These are phyloP conservation scores for Claviceps humidiphila DNA, from an alignment of 2,329 filamentous ascomycete genomes.

Conservation along the genomic window DNA sequence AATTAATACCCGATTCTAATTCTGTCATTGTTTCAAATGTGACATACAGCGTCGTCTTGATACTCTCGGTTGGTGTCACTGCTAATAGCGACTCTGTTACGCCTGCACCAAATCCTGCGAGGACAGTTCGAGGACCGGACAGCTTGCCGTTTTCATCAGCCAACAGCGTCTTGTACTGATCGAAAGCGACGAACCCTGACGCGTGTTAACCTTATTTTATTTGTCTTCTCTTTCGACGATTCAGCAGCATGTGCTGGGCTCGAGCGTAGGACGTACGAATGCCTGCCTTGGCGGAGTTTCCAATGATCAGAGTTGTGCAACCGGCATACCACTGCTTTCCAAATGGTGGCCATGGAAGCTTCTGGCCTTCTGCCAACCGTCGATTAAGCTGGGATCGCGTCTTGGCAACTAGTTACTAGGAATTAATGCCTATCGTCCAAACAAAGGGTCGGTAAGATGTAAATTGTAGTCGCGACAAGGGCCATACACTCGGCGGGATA, in stretches of 20 bases:
- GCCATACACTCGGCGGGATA: constrained; percentile 78
- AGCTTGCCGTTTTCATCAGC: constrained; percentile 77
- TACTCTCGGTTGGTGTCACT: constrained; percentile 93
- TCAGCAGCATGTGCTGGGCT: background rate
- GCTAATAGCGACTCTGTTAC: constrained; percentile 87
- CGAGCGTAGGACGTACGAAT: constrained; percentile 52
- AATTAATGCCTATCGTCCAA: constrained; percentile 3
- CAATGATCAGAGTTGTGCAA: constrained; percentile 91
- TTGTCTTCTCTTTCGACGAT: background rate
- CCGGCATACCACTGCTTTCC: constrained; percentile 94
- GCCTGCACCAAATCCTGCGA: constrained; percentile 88
- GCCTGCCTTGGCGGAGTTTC: constrained; percentile 91
- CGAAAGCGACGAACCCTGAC: constrained; percentile 73
- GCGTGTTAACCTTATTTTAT: constrained; percentile 1
- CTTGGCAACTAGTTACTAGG: constrained; percentile 58
- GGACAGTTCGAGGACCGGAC: constrained; percentile 77
- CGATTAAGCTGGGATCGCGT: constrained; percentile 89
- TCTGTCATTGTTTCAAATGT: background rate
- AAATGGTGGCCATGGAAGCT: constrained; percentile 89
- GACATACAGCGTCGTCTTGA: constrained; percentile 78
- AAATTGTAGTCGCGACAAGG: background rate
- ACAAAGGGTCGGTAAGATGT: background rate
- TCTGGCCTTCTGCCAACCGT: constrained; percentile 65
- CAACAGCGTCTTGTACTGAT: constrained; percentile 78
- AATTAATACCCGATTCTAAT: background rate